phyloP scores from a whole-genome alignment of 169 alveolate genomes.

The Plasmodium gallinaceum region DNA sequence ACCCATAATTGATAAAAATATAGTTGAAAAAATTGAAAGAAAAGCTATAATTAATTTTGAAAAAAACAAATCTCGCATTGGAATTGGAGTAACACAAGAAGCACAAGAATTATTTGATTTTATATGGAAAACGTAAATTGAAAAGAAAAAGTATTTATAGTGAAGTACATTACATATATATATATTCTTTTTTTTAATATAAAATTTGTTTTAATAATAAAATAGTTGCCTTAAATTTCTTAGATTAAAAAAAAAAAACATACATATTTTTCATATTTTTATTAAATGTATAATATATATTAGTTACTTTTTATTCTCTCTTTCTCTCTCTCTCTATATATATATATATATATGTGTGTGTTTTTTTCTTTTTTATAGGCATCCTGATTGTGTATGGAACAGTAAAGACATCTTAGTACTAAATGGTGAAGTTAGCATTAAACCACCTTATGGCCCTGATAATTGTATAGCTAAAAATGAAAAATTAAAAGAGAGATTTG shows the following conservation, averaged over 20 bases:
- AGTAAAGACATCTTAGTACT: slow-evolving; percentile 57
- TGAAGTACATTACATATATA: background rate
- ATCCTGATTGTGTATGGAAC: slow-evolving; percentile 70
- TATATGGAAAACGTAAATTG: slow-evolving; percentile 74
- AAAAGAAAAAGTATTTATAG: background rate
- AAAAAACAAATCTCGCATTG: slow-evolving; percentile 38
- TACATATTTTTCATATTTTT: background rate
- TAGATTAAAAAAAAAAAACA: background rate
- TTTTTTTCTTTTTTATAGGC: slow-evolving; percentile 4
- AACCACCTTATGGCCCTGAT: slow-evolving; percentile 73
- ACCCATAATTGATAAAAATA: slow-evolving; percentile 26
- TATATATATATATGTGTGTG: background rate
- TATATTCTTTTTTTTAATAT: background rate
- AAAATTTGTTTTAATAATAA: background rate
- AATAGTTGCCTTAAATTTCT: background rate
- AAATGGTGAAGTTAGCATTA: slow-evolving; percentile 65
- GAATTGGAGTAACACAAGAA: slow-evolving; percentile 67
- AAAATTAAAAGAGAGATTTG: slow-evolving; percentile 44
- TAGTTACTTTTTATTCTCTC: background rate
- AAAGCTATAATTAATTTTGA: slow-evolving; percentile 45
- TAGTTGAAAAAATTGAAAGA: slow-evolving; percentile 56
- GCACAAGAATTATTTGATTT: slow-evolving; percentile 74
- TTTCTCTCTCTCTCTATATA: too few species aligned
- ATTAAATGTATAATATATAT: background rate
- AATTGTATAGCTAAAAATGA: slow-evolving; percentile 69